Percentiles rank a stretch among this genome's conserved stretches.
Conservation (phyloP, 139 green algal species). For the Picochlorum sp. region DNA sequence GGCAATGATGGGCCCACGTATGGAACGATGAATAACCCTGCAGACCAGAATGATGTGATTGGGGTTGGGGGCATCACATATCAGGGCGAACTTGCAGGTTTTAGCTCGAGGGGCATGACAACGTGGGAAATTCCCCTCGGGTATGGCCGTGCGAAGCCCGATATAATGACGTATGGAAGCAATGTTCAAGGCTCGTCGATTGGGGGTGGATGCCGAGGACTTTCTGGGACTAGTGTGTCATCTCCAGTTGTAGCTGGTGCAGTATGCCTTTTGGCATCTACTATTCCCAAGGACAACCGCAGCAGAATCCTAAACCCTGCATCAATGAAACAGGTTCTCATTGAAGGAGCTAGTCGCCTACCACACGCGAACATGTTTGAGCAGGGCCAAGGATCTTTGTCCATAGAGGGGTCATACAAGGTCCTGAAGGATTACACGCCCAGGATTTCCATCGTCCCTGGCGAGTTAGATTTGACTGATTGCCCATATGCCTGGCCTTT, state of each 20-base stretch:
- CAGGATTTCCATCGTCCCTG: constrained; percentile 73
- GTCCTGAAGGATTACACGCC: constrained; percentile 71
- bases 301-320: constrained; percentile 89
- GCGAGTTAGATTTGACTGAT: constrained; percentile 73
- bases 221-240: constrained; percentile 87
- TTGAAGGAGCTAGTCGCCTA: constrained; percentile 80
- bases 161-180: constrained; percentile 90
- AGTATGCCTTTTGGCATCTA: constrained; percentile 81
- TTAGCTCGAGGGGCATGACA: constrained; percentile 91
- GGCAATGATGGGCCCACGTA: constrained; percentile 96
- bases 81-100: constrained; percentile 62
- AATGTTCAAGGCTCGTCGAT: constrained; percentile 92
- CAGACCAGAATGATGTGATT: constrained; percentile 95
- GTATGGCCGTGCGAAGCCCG: constrained; percentile 60
- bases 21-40: constrained; percentile 98
- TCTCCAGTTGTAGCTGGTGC: constrained; percentile 93
- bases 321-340: constrained; percentile 96
- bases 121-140: constrained; percentile 90
- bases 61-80: constrained; percentile 94
- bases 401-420: constrained; percentile 49
- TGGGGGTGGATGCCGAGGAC: constrained; percentile 65
- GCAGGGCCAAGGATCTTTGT: constrained; percentile 62
- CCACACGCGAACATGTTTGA: constrained; percentile 73
- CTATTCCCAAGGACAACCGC: constrained; percentile 55
- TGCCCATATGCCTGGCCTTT: constrained; percentile 96